Evolutionary conservation across 1,139 yeast species (phyloP).

Genomic region (Kodamaea alishanica): DNA sequence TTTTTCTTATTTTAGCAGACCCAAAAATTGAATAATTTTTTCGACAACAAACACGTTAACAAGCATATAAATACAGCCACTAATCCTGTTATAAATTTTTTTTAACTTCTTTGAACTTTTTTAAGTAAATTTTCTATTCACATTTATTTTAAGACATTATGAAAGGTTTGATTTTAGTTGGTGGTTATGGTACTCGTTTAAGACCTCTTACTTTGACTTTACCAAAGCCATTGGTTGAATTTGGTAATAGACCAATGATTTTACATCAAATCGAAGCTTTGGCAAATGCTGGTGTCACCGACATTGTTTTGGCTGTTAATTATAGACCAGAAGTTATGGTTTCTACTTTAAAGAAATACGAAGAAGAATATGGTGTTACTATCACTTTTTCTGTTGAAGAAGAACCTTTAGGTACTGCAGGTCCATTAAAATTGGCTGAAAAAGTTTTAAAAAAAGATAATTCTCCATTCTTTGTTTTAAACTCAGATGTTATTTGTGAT

Average conservation of each 20-base stretch:
- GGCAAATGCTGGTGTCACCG: constrained; percentile 98
- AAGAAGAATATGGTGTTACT: constrained; percentile 86
- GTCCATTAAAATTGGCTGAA: constrained; percentile 97
- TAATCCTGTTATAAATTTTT: neutral
- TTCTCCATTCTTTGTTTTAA: constrained; percentile 94
- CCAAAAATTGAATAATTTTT: neutral
- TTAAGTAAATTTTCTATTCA: neutral
- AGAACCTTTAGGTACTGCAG: constrained; percentile 99
- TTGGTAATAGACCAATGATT: constrained; percentile 97
- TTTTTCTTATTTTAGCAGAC: neutral
- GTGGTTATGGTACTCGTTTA: constrained; percentile 99
- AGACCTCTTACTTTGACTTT: constrained; percentile 96
- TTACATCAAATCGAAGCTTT: constrained; percentile 97
- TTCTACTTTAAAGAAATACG: constrained; percentile 88
- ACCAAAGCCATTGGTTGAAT: constrained; percentile 98
- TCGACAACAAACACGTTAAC: neutral
- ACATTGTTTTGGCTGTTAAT: constrained; percentile 96
- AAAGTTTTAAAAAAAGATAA: constrained; percentile 89
- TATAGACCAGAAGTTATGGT: constrained; percentile 99
- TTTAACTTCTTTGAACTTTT: neutral
- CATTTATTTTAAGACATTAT: constrained; percentile 33
- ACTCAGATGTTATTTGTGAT: constrained; percentile 98
- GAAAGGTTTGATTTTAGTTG: constrained; percentile 98
- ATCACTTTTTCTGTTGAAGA: constrained; percentile 98
- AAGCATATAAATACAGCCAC: constrained; percentile 3